Conservation (phyloP, 768 basidiomycete species). For the Leccinum rimulosum region DNA sequence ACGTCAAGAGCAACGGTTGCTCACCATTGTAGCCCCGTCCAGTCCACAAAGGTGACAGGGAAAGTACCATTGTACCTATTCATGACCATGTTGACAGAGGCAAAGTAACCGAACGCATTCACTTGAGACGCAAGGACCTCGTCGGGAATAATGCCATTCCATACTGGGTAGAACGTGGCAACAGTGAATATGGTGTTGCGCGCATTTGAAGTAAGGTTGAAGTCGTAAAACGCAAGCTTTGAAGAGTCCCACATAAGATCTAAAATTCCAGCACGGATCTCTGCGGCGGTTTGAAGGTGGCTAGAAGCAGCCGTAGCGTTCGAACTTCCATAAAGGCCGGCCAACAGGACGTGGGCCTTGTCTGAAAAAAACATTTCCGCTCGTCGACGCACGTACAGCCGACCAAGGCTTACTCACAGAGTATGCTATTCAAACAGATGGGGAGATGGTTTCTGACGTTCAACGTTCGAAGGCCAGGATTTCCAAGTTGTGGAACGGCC, state of each 20-base stretch:
- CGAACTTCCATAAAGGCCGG: constrained; percentile 53
- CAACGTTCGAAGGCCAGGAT: constrained; percentile 62
- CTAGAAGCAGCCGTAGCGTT: constrained; percentile 41
- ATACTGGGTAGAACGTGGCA: constrained; percentile 82
- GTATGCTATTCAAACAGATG: constrained; percentile 79
- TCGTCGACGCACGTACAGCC: background rate
- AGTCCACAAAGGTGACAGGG: constrained; percentile 71
- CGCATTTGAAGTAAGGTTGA: constrained; percentile 66
- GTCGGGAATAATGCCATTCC: constrained; percentile 81
- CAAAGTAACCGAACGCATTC: constrained; percentile 71
- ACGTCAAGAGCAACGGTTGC: constrained; percentile 2
- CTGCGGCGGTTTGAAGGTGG: constrained; percentile 56
- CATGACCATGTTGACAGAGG: constrained; percentile 72
- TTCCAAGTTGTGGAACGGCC: constrained; percentile 34
- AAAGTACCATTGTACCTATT: constrained; percentile 87
- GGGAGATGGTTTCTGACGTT: constrained; percentile 70
- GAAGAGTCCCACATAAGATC: constrained; percentile 84
- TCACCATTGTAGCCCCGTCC: constrained; percentile 79
- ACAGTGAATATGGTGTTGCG: constrained; percentile 67
- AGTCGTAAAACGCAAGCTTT: constrained; percentile 91
- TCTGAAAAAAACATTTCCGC: constrained; percentile 38
- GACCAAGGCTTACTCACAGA: constrained; percentile 51
- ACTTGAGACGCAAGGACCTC: constrained; percentile 56
- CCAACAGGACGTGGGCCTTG: constrained; percentile 58
- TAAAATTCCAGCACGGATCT: constrained; percentile 66